Base-by-base conservation (phyloP, 1,284 basidiomycete genomes). In the Ganoderma boninense region DNA sequence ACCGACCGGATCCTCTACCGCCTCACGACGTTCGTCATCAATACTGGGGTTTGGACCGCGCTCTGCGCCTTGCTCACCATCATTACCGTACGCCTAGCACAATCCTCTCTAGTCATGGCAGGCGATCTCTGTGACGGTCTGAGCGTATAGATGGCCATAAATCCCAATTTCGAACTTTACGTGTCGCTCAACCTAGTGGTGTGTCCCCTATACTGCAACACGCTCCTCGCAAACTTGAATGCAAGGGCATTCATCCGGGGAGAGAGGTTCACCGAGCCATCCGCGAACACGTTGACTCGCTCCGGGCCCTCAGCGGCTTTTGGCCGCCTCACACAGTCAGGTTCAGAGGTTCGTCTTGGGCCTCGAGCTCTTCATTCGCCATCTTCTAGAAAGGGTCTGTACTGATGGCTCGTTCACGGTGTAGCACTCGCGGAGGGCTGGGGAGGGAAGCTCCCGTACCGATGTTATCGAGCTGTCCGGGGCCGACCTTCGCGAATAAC, bases 201-300 rank as follows among this genome's bases (percentile, higher is more conserved):
- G n/a, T 63, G 62, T 43, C 62, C 62, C 16, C 62, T 63, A 2
- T 46, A 63, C 62, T 63, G 62, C 62, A 63, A 63, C 43, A 63
- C 42, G 2, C 43, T 63, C 20, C 43, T 63, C 42, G 62, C 62
- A 4, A 63, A 63, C 43, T 23, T 63, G 23, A 63, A 63, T 42
- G 62, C 62, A 29, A 42, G 62, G 13, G 43, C 13, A 23, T 63
- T 26, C 43, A 63, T 63, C 26, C 40, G 42, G 11, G 62, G 62
- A 7, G n/a, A 23, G 4, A 18, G n/a, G 20, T 20, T 5, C 46
- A n/a, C n/a, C 46, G 46, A 20, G 73, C 70, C 52, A 63, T 73
- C 64, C 74, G 77, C 14, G 32, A 32, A 43, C 40, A 44, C 2
- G 2, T 18, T 18, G 14, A 49, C 14, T 18, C 46, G 46, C 46